Percentiles rank a stretch among this genome's conserved stretches.
Evolutionary conservation across 2,329 filamentous ascomycete species (phyloP).

Genomic region (Paracoccidioides brasiliensis): DNA sequence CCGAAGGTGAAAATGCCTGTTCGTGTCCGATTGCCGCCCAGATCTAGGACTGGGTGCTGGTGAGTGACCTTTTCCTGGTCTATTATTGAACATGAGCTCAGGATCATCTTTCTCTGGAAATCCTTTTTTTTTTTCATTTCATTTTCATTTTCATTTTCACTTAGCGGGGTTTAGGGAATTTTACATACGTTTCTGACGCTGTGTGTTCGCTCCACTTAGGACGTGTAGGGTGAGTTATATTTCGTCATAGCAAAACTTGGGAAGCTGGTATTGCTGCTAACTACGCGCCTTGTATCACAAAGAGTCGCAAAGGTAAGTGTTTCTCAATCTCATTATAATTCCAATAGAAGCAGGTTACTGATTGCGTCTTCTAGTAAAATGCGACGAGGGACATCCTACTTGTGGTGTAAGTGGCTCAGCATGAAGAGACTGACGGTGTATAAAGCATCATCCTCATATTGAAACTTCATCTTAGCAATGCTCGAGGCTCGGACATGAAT

Average conservation of each 20-base stretch:
- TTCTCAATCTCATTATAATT: background rate
- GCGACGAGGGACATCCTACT: conserved; percentile 42
- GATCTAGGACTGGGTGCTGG: conserved; percentile 43
- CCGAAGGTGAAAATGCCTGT: conserved; percentile 23
- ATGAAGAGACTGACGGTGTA: background rate
- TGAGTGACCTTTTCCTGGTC: conserved; percentile 17
- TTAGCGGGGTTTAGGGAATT: too few species aligned
- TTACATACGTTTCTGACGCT: conserved; percentile 1
- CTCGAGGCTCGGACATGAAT: conserved; percentile 41
- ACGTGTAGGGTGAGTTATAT: conserved; percentile 29
- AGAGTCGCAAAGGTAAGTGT: conserved; percentile 31
- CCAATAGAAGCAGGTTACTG: background rate
- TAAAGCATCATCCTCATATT: background rate
- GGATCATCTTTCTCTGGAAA: too few species aligned
- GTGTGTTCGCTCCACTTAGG: conserved; percentile 18
- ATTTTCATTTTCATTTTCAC: background rate
- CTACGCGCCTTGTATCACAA: background rate
- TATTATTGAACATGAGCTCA: background rate
- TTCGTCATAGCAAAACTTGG: background rate
- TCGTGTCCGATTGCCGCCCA: conserved; percentile 38
- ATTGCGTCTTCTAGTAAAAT: conserved; percentile 34
- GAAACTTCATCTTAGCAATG: conserved; percentile 35
- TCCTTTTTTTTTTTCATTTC: background rate
- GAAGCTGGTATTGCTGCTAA: background rate
- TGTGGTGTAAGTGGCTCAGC: conserved; percentile 35